A percentile compares a stretch with the other conserved stretches of the same genome.
phyloP scores from a whole-genome alignment of 108 stramenopile species.

The Craspedostauros australis region DNA sequence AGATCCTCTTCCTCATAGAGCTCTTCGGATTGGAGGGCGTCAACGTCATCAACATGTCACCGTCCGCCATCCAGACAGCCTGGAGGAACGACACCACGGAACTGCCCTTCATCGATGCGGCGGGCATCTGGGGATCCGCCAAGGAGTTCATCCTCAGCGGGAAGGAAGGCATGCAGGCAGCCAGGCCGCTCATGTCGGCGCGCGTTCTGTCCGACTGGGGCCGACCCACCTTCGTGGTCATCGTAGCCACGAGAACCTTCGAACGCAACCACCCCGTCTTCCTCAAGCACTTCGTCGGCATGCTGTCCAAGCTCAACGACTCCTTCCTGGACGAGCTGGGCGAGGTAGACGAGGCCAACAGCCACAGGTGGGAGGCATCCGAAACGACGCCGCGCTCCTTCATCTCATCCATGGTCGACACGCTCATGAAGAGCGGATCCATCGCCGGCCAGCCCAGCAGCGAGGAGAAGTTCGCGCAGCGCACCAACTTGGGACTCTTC shows the following conservation, averaged over 20 bases:
- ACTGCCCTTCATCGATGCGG: slow-evolving; percentile 11
- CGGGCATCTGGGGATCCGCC: slow-evolving; percentile 4
- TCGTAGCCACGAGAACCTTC: background rate
- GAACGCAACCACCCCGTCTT: background rate
- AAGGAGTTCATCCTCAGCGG: background rate
- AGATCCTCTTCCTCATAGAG: slow-evolving; percentile 2
- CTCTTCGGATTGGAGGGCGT: slow-evolving; percentile 3
- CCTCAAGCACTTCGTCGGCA: background rate
- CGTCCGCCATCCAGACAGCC: slow-evolving; percentile 1
- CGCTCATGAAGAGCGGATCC: background rate
- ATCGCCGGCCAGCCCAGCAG: background rate
- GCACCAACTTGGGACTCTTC: background rate
- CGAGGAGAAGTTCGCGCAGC: background rate
- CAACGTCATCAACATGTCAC: background rate
- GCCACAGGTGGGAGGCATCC: background rate
- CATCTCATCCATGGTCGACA: background rate
- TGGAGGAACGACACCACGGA: background rate
- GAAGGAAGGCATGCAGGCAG: background rate
- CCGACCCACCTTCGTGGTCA: background rate
- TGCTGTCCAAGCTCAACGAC: background rate
- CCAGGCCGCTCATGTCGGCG: background rate
- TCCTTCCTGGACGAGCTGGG: slow-evolving; percentile 1
- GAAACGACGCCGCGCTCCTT: background rate
- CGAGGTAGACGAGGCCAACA: background rate
- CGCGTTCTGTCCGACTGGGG: slow-evolving; percentile 2